Evolutionary conservation across 2,329 filamentous ascomycete genomes (phyloP).

Genomic region (Scedosporium dehoogii): DNA sequence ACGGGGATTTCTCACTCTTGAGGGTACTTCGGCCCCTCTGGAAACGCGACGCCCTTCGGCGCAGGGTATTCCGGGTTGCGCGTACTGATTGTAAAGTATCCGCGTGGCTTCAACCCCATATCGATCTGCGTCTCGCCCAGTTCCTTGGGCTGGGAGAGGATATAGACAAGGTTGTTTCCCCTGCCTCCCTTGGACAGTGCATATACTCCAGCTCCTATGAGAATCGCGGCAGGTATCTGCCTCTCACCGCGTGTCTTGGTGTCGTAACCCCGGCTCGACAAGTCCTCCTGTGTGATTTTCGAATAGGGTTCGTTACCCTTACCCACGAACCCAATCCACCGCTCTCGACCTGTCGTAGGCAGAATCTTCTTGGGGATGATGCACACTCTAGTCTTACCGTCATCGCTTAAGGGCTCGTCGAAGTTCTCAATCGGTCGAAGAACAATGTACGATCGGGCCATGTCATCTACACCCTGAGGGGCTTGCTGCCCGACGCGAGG

Average conservation of each 20-base stretch:
- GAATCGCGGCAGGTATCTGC: constrained; percentile 58
- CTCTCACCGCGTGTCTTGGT: constrained; percentile 67
- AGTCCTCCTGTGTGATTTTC: constrained; percentile 63
- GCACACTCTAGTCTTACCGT: constrained; percentile 60
- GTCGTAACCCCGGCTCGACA: constrained; percentile 56
- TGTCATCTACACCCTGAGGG: constrained; percentile 58
- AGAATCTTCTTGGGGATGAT: constrained; percentile 78
- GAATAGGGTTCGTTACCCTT: constrained; percentile 57
- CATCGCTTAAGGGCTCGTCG: constrained; percentile 50
- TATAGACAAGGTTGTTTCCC: constrained; percentile 69
- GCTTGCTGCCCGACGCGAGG: constrained; percentile 64
- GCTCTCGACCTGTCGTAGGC: constrained; percentile 56
- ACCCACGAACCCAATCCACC: constrained; percentile 77
- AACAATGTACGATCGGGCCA: constrained; percentile 71
- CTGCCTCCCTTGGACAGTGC: constrained; percentile 63
- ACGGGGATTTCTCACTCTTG: constrained; percentile 42
- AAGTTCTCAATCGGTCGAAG: constrained; percentile 62
- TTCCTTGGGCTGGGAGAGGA: constrained; percentile 62
- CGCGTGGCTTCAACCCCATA: constrained; percentile 60
- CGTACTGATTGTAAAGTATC: constrained; percentile 68
- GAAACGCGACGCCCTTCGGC: constrained; percentile 53
- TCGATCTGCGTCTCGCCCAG: constrained; percentile 64
- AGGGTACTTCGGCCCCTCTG: constrained; percentile 58
- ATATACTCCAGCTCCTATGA: constrained; percentile 79
- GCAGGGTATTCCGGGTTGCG: constrained; percentile 68